phyloP scores from a whole-genome alignment of 495 filamentous ascomycete genomes.

The Trichoderma parareesei region DNA sequence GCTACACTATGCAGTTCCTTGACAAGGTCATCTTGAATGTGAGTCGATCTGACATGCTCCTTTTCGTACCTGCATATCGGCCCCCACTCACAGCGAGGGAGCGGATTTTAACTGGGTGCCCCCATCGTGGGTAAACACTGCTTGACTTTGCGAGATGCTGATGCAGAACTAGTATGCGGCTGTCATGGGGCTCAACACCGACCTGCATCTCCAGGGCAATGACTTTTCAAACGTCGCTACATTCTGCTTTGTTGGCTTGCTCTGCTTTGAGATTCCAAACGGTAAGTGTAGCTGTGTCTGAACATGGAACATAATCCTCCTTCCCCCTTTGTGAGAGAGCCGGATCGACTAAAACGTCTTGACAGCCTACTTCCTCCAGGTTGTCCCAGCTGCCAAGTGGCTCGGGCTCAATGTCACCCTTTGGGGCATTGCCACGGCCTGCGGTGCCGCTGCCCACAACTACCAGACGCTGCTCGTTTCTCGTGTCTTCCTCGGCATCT shows the following conservation, averaged over 20 bases:
- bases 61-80: neutral
- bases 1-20: constrained; percentile 58
- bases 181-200: constrained; percentile 29
- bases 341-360: neutral
- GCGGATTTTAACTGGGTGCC: neutral
- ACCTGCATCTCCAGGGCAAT: constrained; percentile 28
- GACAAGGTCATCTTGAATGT: constrained; percentile 58
- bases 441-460: constrained; percentile 27
- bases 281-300: constrained; percentile 14
- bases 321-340: neutral
- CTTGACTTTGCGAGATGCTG: neutral
- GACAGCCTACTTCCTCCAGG: constrained; percentile 31
- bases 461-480: constrained; percentile 33
- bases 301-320: neutral
- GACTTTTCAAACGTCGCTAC: constrained; percentile 31
- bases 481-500: constrained; percentile 51
- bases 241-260: constrained; percentile 27
- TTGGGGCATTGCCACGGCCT: constrained; percentile 38
- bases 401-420: constrained; percentile 46
- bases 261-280: constrained; percentile 30
- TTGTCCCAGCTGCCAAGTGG: constrained; percentile 48
- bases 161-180: constrained; percentile 21
- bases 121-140: neutral
- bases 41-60: constrained; percentile 11
- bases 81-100: constrained; percentile 1